Conservation (phyloP, 352 stramenopile genomes). For the Pythium myriotylum region DNA sequence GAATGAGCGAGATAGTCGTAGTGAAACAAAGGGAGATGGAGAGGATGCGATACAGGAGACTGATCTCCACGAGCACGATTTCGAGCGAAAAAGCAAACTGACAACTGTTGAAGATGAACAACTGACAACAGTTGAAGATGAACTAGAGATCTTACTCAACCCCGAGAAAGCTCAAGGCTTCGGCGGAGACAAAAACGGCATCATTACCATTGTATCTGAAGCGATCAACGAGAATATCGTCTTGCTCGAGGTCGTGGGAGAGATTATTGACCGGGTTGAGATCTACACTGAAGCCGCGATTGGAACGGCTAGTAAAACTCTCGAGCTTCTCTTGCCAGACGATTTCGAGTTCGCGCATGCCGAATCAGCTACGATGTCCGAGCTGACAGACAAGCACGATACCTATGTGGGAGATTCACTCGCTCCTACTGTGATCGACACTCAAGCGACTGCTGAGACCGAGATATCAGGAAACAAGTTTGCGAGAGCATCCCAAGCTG, state of each 20-base stretch:
- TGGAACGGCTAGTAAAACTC: not conserved
- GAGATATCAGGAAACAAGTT: slow-evolving; percentile 5
- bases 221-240: slow-evolving; percentile 21
- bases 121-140: too few relatives aligned
- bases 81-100: slow-evolving; percentile 5
- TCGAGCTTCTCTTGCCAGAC: not conserved
- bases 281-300: not conserved
- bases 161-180: too few relatives aligned
- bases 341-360: slow-evolving; percentile 19
- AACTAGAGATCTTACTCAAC: too few relatives aligned
- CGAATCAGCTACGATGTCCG: slow-evolving; percentile 27
- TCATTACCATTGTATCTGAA: slow-evolving; percentile 1
- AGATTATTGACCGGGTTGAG: slow-evolving; percentile 16
- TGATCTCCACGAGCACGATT: not conserved
- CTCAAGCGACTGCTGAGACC: not conserved
- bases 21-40: too few relatives aligned
- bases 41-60: too few relatives aligned
- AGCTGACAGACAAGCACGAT: slow-evolving; percentile 39
- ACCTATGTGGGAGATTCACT: slow-evolving; percentile 29
- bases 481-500: slow-evolving; percentile 11
- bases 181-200: too few relatives aligned
- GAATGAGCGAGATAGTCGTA: too few relatives aligned
- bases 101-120: not conserved
- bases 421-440: slow-evolving; percentile 23
- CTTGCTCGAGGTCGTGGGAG: slow-evolving; percentile 21